phyloP scores from a whole-genome alignment of 2,329 filamentous ascomycete species.

The Talaromyces pinophilus region DNA sequence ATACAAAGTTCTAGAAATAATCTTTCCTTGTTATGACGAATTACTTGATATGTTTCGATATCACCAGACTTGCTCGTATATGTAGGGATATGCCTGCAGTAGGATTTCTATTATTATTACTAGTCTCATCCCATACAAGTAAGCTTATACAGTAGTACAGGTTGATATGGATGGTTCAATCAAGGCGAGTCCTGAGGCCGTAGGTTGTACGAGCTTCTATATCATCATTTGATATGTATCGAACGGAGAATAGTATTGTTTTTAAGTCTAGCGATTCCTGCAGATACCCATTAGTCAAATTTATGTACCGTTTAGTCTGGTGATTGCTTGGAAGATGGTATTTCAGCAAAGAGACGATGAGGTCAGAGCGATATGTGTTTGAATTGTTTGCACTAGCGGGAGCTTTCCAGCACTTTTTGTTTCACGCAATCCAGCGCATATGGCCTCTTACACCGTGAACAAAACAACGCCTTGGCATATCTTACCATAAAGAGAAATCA shows the following conservation, averaged over 20 bases:
- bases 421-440: neutral
- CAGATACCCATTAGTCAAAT: neutral
- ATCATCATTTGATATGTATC: neutral
- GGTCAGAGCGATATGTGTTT: conserved; percentile 12
- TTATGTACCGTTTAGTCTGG: neutral
- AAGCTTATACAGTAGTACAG: too few relatives aligned
- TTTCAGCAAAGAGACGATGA: neutral
- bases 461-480: conserved; percentile 21
- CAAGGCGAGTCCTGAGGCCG: too few relatives aligned
- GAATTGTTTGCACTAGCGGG: conserved; percentile 19
- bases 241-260: neutral
- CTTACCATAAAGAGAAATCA: conserved; percentile 28
- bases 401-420: conserved; percentile 17
- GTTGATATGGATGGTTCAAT: too few relatives aligned
- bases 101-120: neutral
- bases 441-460: neutral
- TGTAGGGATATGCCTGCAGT: neutral
- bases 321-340: neutral
- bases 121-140: too few relatives aligned
- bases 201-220: neutral
- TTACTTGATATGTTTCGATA: neutral
- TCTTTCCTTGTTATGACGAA: conserved; percentile 8
- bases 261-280: neutral
- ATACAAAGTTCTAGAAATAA: conserved; percentile 9
- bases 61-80: neutral